Evolutionary conservation across 371 early-diverging fungal species (phyloP), one percentile per base, ranked within the genome.

Genomic region (Mucor piriformis): DNA sequence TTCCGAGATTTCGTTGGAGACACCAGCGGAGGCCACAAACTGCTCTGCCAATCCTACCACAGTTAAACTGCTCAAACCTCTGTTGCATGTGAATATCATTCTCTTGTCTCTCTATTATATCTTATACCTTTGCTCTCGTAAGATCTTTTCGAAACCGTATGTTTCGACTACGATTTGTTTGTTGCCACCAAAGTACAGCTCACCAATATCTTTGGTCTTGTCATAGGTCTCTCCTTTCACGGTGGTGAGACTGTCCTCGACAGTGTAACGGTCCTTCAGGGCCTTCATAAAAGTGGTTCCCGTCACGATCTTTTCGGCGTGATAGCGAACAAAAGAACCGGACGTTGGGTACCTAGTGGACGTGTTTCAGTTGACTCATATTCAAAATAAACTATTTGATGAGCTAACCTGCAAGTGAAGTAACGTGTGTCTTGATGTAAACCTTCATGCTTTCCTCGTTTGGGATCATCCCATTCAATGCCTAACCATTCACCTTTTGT

Each of bases 401-500:
- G 23, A 23, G 16, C 66, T 51, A 73, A 83, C 87, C 61, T 61
- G 74, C 92, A 92, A 12, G 57, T 46, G 73, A 95, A 95, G 65
- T 94, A 93, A 11, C 70, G 62, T 4, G 55, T 63, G 25, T 82
- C 86, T 40, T 84, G 63, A 59, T 90, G 85, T 2, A 76, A 70
- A 6, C 94, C 95, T 46, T 85, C 77, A 70, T 95, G 94, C 59
- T 92, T 93, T 46, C 95, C 95, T n/a, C 93, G 80, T 3, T 59
- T 54, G 0, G 84, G 70, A 70, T 85, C 82, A 61, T 90, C 90
- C 94, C 95, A 95, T 70, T 94, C 93, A n/a, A 95, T 77, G 13
- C 94, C 94, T n/a, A 89, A 74, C 95, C 95, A 95, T 32, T 72
- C 70, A 11, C 92, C 88, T 16, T 68, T 68, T 20, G 88, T 76